phyloP scores from a whole-genome alignment of 805 yeast genomes.

The Zygotorulaspora florentina region DNA sequence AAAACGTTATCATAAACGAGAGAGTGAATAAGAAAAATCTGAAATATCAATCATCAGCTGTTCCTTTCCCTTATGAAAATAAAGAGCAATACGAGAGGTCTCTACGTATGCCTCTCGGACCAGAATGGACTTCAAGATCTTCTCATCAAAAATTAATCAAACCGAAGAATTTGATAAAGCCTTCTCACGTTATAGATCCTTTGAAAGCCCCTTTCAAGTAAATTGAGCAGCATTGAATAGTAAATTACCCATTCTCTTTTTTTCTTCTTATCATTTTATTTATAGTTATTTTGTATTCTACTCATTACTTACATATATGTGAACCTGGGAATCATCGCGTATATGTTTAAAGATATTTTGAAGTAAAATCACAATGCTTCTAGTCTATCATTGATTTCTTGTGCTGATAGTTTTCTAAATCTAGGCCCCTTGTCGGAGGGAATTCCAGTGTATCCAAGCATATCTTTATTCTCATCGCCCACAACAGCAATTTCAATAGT shows the following conservation, averaged over 20 bases:
- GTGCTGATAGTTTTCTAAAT: conserved; percentile 75
- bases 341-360: neutral
- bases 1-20: conserved; percentile 87
- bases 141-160: conserved; percentile 84
- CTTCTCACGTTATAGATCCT: conserved; percentile 89
- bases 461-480: conserved; percentile 74
- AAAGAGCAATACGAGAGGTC: conserved; percentile 94
- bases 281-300: neutral
- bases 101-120: conserved; percentile 92
- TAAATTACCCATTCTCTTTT: neutral
- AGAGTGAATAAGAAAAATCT: conserved; percentile 74
- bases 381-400: conserved; percentile 93
- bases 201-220: conserved; percentile 77
- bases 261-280: neutral
- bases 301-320: neutral
- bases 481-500: conserved; percentile 89
- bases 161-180: conserved; percentile 83
- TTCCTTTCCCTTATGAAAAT: conserved; percentile 92
- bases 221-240: neutral
- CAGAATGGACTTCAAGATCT: conserved; percentile 88
- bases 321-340: neutral
- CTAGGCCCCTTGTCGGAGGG: conserved; percentile 79
- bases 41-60: conserved; percentile 83
- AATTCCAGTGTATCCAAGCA: conserved; percentile 84
- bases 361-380: conserved; percentile 64